Evolutionary conservation across 1,139 yeast genomes (phyloP).

Genomic region (Debaryomyces fabryi): DNA sequence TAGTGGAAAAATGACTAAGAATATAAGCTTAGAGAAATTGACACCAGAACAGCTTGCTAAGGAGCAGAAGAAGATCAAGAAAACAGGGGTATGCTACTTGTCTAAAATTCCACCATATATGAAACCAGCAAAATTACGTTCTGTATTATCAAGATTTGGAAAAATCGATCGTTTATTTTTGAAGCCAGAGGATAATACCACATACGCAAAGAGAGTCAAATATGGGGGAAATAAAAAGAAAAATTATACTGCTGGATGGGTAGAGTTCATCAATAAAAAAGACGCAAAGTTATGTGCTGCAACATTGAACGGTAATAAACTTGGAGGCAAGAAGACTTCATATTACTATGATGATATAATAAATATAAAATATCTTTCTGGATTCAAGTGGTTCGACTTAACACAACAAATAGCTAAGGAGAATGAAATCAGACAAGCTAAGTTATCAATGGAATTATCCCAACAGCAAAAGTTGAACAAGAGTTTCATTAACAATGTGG

Average conservation of each 20-base stretch:
- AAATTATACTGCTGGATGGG: conserved; percentile 96
- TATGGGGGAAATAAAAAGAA: conserved; percentile 94
- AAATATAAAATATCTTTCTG: conserved; percentile 84
- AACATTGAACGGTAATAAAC: conserved; percentile 81
- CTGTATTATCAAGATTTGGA: conserved; percentile 80
- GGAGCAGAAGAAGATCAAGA: conserved; percentile 60
- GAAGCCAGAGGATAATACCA: conserved; percentile 78
- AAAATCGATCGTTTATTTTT: conserved; percentile 81
- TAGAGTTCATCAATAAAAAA: conserved; percentile 78
- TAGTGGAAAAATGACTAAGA: conserved; percentile 24
- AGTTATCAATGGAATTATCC: conserved; percentile 82
- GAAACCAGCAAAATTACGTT: conserved; percentile 91
- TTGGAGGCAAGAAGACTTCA: conserved; percentile 93
- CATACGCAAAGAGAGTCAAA: conserved; percentile 69
- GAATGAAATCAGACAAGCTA: conserved; percentile 84
- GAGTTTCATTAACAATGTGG: conserved; percentile 80
- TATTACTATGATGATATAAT: conserved; percentile 93
- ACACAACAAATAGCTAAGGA: conserved; percentile 94
- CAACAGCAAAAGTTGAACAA: conserved; percentile 89
- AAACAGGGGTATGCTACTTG: conserved; percentile 88
- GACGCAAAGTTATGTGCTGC: conserved; percentile 89
- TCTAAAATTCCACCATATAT: conserved; percentile 94
- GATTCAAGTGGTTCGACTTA: conserved; percentile 93
- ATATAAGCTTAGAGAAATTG: conserved; percentile 48
- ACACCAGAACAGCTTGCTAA: conserved; percentile 57